Evolutionary conservation across 2,329 filamentous ascomycete species (phyloP).

Genomic region (Pseudocercospora cruenta): DNA sequence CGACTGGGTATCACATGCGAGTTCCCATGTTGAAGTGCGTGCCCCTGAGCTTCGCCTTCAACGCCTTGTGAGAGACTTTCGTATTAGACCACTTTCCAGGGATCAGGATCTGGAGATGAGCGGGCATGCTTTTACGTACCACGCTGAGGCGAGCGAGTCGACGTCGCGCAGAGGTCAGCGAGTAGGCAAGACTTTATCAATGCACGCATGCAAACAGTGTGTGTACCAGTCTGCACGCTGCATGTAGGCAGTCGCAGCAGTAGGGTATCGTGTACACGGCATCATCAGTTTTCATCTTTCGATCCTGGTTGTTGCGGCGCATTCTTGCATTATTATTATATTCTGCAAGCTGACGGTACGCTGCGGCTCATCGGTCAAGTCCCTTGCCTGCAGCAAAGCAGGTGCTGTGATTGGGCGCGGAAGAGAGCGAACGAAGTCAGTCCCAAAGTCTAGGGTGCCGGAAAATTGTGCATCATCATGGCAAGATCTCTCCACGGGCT

Average conservation of each 20-base stretch:
- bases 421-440: background rate
- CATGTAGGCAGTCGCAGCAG: background rate
- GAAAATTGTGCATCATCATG: background rate
- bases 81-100: background rate
- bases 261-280: background rate
- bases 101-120: background rate
- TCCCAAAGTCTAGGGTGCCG: background rate
- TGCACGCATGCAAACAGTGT: background rate
- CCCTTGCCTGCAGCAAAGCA: background rate
- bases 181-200: background rate
- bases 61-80: background rate
- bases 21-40: background rate
- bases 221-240: background rate
- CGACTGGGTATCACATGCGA: background rate
- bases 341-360: constrained; percentile 1
- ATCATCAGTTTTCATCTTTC: background rate
- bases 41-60: background rate
- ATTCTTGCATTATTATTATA: background rate
- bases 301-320: constrained; percentile 5
- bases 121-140: background rate
- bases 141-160: background rate
- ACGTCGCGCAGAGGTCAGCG: background rate
- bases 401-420: background rate
- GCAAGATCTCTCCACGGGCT: background rate
- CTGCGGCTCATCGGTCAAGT: background rate